Conservation (phyloP, 148 eudicot species). For the Dianthus caryophyllus region DNA sequence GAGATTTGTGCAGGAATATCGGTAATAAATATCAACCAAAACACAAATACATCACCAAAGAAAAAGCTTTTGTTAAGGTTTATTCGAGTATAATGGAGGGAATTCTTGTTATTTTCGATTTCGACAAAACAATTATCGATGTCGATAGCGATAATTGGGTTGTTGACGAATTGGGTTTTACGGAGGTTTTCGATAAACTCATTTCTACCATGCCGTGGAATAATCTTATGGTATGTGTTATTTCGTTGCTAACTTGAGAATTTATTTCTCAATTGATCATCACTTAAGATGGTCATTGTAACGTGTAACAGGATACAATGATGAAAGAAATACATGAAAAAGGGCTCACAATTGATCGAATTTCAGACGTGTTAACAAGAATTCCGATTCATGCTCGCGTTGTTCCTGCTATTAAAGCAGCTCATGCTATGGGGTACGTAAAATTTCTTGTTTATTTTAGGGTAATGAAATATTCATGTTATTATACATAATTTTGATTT, state of each 20-base stretch:
- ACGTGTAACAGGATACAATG: constrained; percentile 43
- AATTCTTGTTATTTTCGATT: neutral
- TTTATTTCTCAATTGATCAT: neutral
- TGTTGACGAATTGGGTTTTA: constrained; percentile 58
- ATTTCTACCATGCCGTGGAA: constrained; percentile 80
- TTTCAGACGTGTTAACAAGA: constrained; percentile 46
- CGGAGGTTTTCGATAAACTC: constrained; percentile 62
- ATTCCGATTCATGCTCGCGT: constrained; percentile 66
- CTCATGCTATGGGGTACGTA: constrained; percentile 50
- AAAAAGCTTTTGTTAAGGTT: neutral
- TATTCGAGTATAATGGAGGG: neutral
- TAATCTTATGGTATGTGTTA: constrained; percentile 34
- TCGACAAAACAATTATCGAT: constrained; percentile 47
- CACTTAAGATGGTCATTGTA: neutral
- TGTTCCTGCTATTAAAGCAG: constrained; percentile 57
- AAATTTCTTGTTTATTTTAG: neutral
- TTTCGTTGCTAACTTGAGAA: neutral
- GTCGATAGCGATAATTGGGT: constrained; percentile 23
- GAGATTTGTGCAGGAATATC: too few relatives aligned
- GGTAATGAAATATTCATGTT: too few relatives aligned
- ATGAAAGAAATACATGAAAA: constrained; percentile 67
- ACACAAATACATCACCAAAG: constrained; percentile 10
- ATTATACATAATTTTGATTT: neutral
- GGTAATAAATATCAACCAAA: constrained; percentile 57
- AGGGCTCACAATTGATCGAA: constrained; percentile 59